Evolutionary conservation across 2,329 filamentous ascomycete genomes (phyloP).

Genomic region (Myrmaecium sp.): DNA sequence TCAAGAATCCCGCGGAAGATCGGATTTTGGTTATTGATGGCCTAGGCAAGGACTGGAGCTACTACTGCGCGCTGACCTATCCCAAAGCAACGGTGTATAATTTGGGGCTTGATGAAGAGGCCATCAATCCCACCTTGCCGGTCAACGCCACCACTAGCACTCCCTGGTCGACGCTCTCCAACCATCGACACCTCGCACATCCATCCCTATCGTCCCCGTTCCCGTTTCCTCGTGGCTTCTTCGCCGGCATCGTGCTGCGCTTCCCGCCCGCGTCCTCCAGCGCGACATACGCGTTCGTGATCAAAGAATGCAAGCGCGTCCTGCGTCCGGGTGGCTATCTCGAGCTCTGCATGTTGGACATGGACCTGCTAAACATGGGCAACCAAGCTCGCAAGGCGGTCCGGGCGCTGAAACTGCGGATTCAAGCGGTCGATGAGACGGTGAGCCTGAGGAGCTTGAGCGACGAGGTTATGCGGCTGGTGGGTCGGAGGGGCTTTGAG

Average conservation of each 20-base stretch:
- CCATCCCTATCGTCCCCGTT: slow-evolving; percentile 46
- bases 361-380: slow-evolving; percentile 73
- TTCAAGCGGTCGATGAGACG: slow-evolving; percentile 43
- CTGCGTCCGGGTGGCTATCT: slow-evolving; percentile 62
- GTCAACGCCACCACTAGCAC: slow-evolving; percentile 5
- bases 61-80: slow-evolving; percentile 69
- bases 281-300: slow-evolving; percentile 49
- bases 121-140: slow-evolving; percentile 9
- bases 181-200: slow-evolving; percentile 62
- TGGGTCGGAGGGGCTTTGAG: slow-evolving; percentile 53
- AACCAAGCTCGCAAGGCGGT: slow-evolving; percentile 51
- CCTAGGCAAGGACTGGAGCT: slow-evolving; percentile 81
- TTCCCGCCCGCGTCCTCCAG: slow-evolving; percentile 58
- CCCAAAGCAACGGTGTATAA: slow-evolving; percentile 62
- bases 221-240: slow-evolving; percentile 60
- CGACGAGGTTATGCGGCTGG: slow-evolving; percentile 42
- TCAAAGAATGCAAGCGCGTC: slow-evolving; percentile 61
- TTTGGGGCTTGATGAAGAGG: slow-evolving; percentile 32
- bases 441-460: slow-evolving; percentile 40
- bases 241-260: slow-evolving; percentile 58
- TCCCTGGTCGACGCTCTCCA: slow-evolving; percentile 28
- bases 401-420: slow-evolving; percentile 52
- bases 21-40: slow-evolving; percentile 65
- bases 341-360: slow-evolving; percentile 62
- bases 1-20: slow-evolving; percentile 40